phyloP scores from a whole-genome alignment of 164 flowering plant species.

The Malania oleifera region DNA sequence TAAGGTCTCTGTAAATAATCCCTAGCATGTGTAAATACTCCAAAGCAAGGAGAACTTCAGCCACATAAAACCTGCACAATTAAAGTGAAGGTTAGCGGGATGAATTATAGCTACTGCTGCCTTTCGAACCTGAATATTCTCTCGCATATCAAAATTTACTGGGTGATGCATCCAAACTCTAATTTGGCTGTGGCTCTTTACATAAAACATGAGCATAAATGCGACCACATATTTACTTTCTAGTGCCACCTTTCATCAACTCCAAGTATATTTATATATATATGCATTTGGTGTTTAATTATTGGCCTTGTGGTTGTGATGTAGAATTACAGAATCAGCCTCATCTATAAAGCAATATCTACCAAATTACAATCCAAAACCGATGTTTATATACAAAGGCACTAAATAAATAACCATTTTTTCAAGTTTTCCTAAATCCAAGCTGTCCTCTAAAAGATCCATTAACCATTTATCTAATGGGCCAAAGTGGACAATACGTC shows the following conservation, averaged over 20 bases:
- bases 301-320: background rate
- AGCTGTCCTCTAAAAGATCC: too few relatives aligned
- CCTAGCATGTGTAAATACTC: constrained; percentile 98
- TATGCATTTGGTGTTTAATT: too few relatives aligned
- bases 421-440: too few relatives aligned
- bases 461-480: too few relatives aligned
- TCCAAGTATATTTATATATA: background rate
- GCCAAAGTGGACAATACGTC: too few relatives aligned
- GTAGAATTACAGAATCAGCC: background rate
- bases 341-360: background rate
- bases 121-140: background rate
- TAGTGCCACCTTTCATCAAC: too few relatives aligned
- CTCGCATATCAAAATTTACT: too few relatives aligned
- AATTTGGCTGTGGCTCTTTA: background rate
- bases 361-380: too few relatives aligned
- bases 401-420: too few relatives aligned
- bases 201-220: background rate
- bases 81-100: background rate
- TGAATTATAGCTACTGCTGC: background rate
- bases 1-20: constrained; percentile 85
- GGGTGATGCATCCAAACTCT: background rate
- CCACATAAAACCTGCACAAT: constrained; percentile 74
- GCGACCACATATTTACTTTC: background rate
- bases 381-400: too few relatives aligned
- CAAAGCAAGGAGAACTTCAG: constrained; percentile 91